Percentiles rank a stretch among this genome's conserved stretches.
Evolutionary conservation across 83 land plant species (phyloP).

Genomic region (Thuja plicata): DNA sequence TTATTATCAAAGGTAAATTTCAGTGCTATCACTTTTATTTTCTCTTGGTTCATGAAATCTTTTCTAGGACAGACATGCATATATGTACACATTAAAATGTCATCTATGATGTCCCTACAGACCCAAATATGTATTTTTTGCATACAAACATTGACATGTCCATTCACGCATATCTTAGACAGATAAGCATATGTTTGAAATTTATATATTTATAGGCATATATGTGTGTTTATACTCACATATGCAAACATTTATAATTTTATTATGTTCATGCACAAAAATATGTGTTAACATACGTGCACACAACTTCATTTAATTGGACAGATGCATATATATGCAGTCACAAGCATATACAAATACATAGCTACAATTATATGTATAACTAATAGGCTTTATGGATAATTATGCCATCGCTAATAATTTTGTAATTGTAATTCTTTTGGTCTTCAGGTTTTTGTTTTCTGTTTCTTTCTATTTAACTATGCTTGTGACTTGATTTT

Average conservation of each 20-base stretch:
- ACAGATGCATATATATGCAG: not conserved
- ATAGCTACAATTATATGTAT: not conserved
- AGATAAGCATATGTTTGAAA: not conserved
- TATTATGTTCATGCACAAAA: not conserved
- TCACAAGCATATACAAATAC: not conserved
- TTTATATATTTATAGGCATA: not conserved
- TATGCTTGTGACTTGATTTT: not conserved
- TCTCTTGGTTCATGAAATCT: not conserved
- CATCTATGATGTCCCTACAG: not conserved
- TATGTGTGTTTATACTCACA: not conserved
- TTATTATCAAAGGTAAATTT: slow-evolving; percentile 63
- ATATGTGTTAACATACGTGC: not conserved
- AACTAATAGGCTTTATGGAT: not conserved
- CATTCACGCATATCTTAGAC: not conserved
- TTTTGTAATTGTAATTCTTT: not conserved
- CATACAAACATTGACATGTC: not conserved
- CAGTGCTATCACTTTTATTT: not conserved
- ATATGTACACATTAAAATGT: not conserved
- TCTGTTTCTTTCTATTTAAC: not conserved
- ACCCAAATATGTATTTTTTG: not conserved
- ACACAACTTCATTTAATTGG: not conserved
- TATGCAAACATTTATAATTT: not conserved
- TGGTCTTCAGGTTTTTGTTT: not conserved
- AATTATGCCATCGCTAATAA: not conserved
- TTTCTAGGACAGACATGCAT: not conserved